Percentiles rank a stretch among this genome's conserved stretches.
These are phyloP conservation scores for Syzygium grande DNA, from an alignment of 345 rosid genomes.

Conservation along the genomic window DNA sequence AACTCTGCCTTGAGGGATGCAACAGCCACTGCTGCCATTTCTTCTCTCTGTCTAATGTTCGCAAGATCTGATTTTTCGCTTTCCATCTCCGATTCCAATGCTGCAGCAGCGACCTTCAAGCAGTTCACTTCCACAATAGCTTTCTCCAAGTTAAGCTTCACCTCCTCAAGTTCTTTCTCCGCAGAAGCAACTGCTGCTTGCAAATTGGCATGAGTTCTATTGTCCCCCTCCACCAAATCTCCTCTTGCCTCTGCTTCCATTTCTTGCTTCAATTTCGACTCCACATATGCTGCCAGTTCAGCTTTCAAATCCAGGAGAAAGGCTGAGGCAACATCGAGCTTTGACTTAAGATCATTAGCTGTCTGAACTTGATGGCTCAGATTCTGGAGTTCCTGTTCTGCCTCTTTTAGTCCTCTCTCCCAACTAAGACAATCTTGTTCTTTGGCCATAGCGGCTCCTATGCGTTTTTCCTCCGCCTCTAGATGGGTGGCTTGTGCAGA, in stretches of 20 bases:
- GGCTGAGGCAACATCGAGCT: conserved; percentile 56
- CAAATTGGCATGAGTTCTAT: conserved; percentile 16
- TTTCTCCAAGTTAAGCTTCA: conserved; percentile 69
- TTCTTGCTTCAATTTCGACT: conserved; percentile 43
- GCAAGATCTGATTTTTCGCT: conserved; percentile 53
- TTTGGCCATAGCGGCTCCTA: conserved; percentile 72
- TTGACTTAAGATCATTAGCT: conserved; percentile 65
- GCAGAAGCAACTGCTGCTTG: conserved; percentile 64
- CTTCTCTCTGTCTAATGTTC: conserved; percentile 68
- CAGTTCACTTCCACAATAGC: conserved; percentile 57
- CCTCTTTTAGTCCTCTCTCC: conserved; percentile 85
- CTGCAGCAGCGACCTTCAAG: conserved; percentile 58
- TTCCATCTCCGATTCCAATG: conserved; percentile 63
- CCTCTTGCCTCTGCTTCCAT: conserved; percentile 14
- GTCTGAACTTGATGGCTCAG: conserved; percentile 62
- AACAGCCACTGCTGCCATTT: conserved; percentile 71
- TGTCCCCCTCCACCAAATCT: conserved; percentile 26
- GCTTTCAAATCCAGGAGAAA: conserved; percentile 71
- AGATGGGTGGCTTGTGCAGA: conserved; percentile 88
- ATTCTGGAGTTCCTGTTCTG: conserved; percentile 73
- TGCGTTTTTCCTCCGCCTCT: conserved; percentile 88
- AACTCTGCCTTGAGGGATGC: conserved; percentile 75
- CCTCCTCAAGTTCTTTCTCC: conserved; percentile 76
- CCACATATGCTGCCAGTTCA: conserved; percentile 72
- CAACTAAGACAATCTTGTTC: conserved; percentile 75